Conservation (phyloP, 83 land plant genomes). For the Picea abies region DNA sequence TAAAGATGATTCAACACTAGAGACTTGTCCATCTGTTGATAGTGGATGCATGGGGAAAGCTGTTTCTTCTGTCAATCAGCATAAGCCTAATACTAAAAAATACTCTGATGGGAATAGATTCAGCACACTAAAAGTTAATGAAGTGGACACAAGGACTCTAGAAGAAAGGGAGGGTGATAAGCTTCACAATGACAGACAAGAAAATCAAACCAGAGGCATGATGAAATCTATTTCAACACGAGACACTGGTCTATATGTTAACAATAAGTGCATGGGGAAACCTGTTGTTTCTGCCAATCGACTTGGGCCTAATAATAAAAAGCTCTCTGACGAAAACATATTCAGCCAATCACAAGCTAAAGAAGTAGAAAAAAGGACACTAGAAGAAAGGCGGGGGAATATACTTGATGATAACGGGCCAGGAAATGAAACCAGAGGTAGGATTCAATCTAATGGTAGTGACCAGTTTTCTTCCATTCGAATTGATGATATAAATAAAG, state of each 20-base stretch:
- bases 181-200: slow-evolving; percentile 19
- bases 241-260: not conserved
- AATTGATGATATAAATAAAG: slow-evolving; percentile 54
- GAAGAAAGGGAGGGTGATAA: slow-evolving; percentile 14
- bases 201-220: not conserved
- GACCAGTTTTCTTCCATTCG: slow-evolving; percentile 20
- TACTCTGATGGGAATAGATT: not conserved
- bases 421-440: slow-evolving; percentile 38
- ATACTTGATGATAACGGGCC: slow-evolving; percentile 33
- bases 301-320: slow-evolving; percentile 6
- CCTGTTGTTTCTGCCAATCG: not conserved
- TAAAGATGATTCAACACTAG: too few relatives aligned
- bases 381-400: slow-evolving; percentile 8
- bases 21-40: too few relatives aligned
- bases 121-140: slow-evolving; percentile 9
- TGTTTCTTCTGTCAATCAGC: not conserved
- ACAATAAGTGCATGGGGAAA: not conserved
- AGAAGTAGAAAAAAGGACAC: slow-evolving; percentile 20
- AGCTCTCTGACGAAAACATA: not conserved
- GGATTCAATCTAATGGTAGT: slow-evolving; percentile 24
- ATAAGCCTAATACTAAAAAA: not conserved
- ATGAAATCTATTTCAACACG: not conserved
- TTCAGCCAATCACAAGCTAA: slow-evolving; percentile 15
- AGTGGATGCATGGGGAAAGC: not conserved
- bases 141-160: slow-evolving; percentile 11